Conservation (phyloP, 225 moss, liverwort and hornwort species). For the Lunularia cruciata region DNA sequence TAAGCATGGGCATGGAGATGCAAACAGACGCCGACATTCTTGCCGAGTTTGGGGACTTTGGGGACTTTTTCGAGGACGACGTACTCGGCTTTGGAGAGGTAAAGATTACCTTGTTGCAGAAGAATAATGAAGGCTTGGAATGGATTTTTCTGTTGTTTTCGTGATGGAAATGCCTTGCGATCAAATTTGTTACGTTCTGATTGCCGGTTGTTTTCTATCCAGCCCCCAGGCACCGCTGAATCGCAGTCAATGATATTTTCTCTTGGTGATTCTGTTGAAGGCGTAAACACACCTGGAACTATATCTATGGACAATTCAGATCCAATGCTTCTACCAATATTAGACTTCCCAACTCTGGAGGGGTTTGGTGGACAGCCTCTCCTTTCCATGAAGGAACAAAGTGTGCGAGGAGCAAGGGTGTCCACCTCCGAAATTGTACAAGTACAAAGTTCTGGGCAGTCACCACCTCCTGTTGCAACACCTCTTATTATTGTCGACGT, state of each 20-base stretch:
- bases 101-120: constrained; percentile 17
- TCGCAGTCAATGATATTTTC: constrained; percentile 89
- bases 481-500: constrained; percentile 51
- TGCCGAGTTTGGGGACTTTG: constrained; percentile 98
- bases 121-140: no score
- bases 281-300: constrained; percentile 85
- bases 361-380: constrained; percentile 57
- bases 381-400: constrained; percentile 52
- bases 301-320: constrained; percentile 79
- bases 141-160: not conserved
- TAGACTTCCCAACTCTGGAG: constrained; percentile 77
- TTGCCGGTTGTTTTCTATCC: constrained; percentile 10
- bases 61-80: constrained; percentile 98
- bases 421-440: constrained; percentile 23
- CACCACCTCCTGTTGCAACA: constrained; percentile 45
- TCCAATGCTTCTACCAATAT: constrained; percentile 87
- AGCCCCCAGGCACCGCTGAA: constrained; percentile 99
- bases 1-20: constrained; percentile 84
- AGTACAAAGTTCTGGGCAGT: constrained; percentile 24
- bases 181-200: constrained; percentile 5
- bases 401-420: constrained; percentile 46
- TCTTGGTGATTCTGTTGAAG: constrained; percentile 76
- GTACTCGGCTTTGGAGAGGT: constrained; percentile 97
- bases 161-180: not conserved
- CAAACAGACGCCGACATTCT: constrained; percentile 97